These are phyloP conservation scores for Styphnolobium japonicum DNA, from an alignment of 306 rosid genomes.

Conservation along the genomic window DNA sequence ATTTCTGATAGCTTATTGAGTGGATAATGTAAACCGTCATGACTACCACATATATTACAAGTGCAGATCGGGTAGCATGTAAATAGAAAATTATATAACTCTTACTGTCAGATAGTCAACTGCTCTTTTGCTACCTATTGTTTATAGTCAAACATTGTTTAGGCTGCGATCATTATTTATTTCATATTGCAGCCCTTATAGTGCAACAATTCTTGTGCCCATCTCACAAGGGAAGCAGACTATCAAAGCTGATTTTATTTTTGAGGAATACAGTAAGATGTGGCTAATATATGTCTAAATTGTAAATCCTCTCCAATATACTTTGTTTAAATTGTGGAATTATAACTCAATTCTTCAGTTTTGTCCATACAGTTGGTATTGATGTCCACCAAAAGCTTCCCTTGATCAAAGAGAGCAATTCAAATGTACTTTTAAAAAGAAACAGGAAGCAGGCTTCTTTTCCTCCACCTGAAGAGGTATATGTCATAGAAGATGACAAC, in stretches of 20 bases:
- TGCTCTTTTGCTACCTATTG: conserved; percentile 16
- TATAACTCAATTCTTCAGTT: background rate
- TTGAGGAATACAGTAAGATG: conserved; percentile 78
- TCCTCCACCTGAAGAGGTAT: conserved; percentile 49
- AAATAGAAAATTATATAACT: background rate
- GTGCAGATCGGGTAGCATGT: background rate
- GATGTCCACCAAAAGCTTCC: conserved; percentile 67
- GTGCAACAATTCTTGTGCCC: conserved; percentile 58
- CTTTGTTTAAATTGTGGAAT: conserved; percentile 5
- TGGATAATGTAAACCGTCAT: background rate
- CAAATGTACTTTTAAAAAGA: conserved; percentile 37
- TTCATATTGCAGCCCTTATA: conserved; percentile 76
- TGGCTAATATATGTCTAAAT: conserved; percentile 22
- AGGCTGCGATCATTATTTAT: conserved; percentile 23
- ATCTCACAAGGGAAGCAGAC: conserved; percentile 68
- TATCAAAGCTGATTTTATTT: conserved; percentile 73
- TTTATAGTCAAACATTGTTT: conserved; percentile 2
- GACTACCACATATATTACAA: background rate
- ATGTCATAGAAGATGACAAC: conserved; percentile 53
- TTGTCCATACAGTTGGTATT: conserved; percentile 71
- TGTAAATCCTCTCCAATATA: background rate
- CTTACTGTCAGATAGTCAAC: background rate
- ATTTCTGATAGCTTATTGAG: background rate
- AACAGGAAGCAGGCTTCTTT: conserved; percentile 41
- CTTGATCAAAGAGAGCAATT: conserved; percentile 46